Conservation (phyloP, 371 early-diverging fungal genomes). For the Spiromyces aspiralis region DNA sequence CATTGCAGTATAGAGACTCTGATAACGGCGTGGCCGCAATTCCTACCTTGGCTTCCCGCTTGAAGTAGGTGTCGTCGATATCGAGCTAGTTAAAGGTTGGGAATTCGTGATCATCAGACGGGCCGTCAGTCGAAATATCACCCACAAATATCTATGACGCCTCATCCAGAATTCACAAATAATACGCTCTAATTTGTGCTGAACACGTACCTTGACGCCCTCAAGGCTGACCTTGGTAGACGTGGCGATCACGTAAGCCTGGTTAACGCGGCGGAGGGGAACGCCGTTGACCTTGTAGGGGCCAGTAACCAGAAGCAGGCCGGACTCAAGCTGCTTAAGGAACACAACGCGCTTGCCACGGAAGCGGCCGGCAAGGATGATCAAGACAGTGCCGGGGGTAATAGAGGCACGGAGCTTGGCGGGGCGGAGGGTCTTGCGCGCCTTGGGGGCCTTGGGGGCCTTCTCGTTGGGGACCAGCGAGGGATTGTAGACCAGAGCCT, state of each 20-base stretch:
- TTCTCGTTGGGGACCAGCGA: constrained; percentile 76
- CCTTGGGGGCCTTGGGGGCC: constrained; percentile 52
- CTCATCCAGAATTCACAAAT: no score
- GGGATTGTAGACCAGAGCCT: constrained; percentile 53
- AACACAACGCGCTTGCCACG: constrained; percentile 97
- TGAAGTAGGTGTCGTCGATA: constrained; percentile 81
- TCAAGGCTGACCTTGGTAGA: constrained; percentile 90
- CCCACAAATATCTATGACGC: no score
- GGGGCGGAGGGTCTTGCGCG: constrained; percentile 58
- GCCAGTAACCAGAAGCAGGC: constrained; percentile 92
- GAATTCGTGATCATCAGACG: no score
- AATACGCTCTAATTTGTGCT: no score
- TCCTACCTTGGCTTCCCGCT: constrained; percentile 29
- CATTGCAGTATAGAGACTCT: no score
- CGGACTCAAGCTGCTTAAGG: constrained; percentile 90
- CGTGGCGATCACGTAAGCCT: constrained; percentile 96
- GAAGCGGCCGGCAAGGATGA: constrained; percentile 92
- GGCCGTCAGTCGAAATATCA: no score
- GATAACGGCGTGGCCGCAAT: no score
- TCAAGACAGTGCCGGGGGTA: constrained; percentile 94
- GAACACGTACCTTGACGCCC: constrained; percentile 37
- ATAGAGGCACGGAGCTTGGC: constrained; percentile 72
- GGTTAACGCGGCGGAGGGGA: constrained; percentile 94
- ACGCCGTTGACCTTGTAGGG: constrained; percentile 97
- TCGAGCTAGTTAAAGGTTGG: no score